A percentile compares a stretch with the other conserved stretches of the same genome.
Evolutionary conservation across 192 early-diverging fungal genomes (phyloP).

Genomic region (Rhizophlyctis rosea): DNA sequence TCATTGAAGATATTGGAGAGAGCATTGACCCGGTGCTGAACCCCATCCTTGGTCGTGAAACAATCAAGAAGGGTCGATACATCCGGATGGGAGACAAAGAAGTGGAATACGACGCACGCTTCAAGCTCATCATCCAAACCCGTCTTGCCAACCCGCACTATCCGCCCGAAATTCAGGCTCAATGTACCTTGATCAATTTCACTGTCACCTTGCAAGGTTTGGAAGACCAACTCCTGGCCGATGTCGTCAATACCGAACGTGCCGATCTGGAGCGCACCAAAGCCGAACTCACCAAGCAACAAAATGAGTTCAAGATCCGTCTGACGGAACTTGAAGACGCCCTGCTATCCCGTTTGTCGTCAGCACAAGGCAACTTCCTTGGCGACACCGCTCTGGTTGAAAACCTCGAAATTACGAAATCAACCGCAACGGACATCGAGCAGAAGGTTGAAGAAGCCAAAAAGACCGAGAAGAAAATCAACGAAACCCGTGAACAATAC

Average conservation of each 20-base stretch:
- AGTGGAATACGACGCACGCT: constrained; percentile 62
- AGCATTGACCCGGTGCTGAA: constrained; percentile 64
- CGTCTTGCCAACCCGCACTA: constrained; percentile 62
- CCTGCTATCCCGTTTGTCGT: constrained; percentile 52
- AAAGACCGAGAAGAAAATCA: constrained; percentile 65
- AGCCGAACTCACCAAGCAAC: constrained; percentile 64
- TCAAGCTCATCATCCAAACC: constrained; percentile 65
- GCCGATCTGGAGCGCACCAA: constrained; percentile 63
- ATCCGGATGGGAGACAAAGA: constrained; percentile 71
- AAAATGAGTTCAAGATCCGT: constrained; percentile 68
- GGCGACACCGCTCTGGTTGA: constrained; percentile 66
- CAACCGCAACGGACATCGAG: constrained; percentile 64
- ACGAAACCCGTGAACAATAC: constrained; percentile 65
- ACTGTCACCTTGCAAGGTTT: constrained; percentile 63
- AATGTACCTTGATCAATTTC: constrained; percentile 65
- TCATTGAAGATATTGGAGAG: constrained; percentile 64
- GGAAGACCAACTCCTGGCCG: constrained; percentile 63
- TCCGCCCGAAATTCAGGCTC: constrained; percentile 67
- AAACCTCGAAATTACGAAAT: constrained; percentile 61
- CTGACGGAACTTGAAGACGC: constrained; percentile 64
- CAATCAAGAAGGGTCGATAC: constrained; percentile 63
- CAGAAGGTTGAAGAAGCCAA: constrained; percentile 64
- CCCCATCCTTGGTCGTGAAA: constrained; percentile 59
- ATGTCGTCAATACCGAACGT: constrained; percentile 66
- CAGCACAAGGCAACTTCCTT: constrained; percentile 64